Evolutionary conservation across 371 early-diverging fungal genomes (phyloP).

Genomic region (Mucor lusitanicus): DNA sequence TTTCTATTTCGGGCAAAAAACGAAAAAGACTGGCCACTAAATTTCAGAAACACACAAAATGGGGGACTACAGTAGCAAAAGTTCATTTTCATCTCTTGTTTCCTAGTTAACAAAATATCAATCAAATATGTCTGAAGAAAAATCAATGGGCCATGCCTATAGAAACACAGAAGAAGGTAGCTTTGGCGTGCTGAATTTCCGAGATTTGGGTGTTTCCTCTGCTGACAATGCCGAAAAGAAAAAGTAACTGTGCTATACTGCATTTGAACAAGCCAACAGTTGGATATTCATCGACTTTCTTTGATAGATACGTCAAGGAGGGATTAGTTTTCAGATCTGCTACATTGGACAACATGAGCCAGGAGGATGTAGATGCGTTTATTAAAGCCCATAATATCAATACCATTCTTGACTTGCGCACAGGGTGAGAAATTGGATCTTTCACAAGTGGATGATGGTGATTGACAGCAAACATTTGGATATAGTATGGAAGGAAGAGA

Average conservation of each 20-base stretch:
- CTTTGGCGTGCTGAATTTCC: constrained; percentile 32
- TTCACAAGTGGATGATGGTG: background rate
- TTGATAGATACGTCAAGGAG: constrained; percentile 28
- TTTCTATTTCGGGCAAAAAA: background rate
- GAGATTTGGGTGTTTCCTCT: constrained; percentile 31
- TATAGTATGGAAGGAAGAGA: constrained; percentile 23
- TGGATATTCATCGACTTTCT: background rate
- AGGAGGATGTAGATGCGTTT: constrained; percentile 27
- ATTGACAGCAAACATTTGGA: background rate
- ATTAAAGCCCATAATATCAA: constrained; percentile 25
- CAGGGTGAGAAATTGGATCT: constrained; percentile 16
- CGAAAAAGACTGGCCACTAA: background rate
- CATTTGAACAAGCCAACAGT: background rate
- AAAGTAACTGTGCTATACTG: constrained; percentile 9
- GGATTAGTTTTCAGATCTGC: constrained; percentile 33
- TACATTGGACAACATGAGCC: constrained; percentile 29
- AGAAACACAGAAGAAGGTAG: constrained; percentile 20
- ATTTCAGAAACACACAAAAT: background rate
- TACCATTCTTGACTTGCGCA: constrained; percentile 32
- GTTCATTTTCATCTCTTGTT: background rate
- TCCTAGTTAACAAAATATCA: background rate
- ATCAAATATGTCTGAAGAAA: constrained; percentile 1
- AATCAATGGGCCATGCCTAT: constrained; percentile 12
- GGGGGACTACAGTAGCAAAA: background rate
- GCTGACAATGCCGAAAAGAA: constrained; percentile 22